These are phyloP conservation scores for Neurospora sp. DNA, from an alignment of 495 filamentous ascomycete species.

Conservation along the genomic window DNA sequence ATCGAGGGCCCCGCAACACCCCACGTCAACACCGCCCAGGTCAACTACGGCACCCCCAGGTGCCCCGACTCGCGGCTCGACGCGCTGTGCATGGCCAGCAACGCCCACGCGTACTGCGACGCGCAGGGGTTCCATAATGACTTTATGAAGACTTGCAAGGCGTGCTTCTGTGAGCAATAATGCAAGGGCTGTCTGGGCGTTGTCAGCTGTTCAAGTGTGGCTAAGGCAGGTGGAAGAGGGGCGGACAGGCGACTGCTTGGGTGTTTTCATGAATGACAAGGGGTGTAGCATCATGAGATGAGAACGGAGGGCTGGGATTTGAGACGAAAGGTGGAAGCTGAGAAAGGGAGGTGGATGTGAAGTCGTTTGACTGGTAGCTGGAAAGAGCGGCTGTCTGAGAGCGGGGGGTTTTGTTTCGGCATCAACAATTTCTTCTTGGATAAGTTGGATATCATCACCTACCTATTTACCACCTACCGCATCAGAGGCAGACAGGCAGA, in stretches of 20 bases:
- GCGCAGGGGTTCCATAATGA: conserved; percentile 11
- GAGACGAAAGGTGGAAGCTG: no score
- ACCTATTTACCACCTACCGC: not conserved
- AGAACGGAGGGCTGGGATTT: no score
- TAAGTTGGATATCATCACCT: not conserved
- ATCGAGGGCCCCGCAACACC: not conserved
- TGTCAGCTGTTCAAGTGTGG: no score
- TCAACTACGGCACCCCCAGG: conserved; percentile 6
- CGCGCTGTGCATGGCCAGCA: conserved; percentile 11
- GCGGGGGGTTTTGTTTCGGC: not conserved
- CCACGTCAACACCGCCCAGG: not conserved
- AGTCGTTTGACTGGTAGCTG: not conserved
- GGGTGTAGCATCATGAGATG: no score
- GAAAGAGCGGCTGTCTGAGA: not conserved
- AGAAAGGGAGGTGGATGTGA: not conserved
- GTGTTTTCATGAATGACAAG: not conserved
- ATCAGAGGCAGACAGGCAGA: not conserved
- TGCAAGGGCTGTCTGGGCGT: not conserved
- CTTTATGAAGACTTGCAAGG: conserved; percentile 10
- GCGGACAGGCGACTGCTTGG: not conserved
- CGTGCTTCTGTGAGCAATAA: not conserved
- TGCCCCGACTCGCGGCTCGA: conserved; percentile 7
- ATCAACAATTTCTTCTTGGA: not conserved
- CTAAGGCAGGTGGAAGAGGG: no score
- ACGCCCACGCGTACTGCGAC: conserved; percentile 11